Percentiles rank a stretch among this genome's conserved stretches.
phyloP scores from a whole-genome alignment of 306 rosid species.

The Cotoneaster glaucophyllus region DNA sequence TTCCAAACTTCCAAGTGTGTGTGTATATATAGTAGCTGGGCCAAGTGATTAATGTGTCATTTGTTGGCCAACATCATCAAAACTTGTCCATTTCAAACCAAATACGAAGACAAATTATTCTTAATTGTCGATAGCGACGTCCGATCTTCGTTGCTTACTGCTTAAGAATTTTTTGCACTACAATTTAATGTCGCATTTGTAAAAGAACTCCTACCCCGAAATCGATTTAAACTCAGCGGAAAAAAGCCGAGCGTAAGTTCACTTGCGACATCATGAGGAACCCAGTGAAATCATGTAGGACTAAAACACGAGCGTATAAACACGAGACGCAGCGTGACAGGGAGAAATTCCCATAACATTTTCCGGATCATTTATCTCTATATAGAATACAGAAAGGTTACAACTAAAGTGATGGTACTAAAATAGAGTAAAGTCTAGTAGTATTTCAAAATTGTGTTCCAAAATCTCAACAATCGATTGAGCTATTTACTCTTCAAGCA shows the following conservation, averaged over 20 bases:
- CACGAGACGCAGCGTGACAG: not conserved
- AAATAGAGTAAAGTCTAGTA: not conserved
- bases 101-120: not conserved
- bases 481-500: slow-evolving; percentile 21
- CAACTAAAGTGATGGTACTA: not conserved
- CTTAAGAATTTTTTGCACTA: too few relatives aligned
- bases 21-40: not conserved
- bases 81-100: not conserved
- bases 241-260: not conserved
- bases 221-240: not conserved
- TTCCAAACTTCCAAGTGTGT: slow-evolving; percentile 9
- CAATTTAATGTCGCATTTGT: not conserved
- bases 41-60: not conserved
- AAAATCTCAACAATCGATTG: not conserved
- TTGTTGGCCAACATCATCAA: not conserved
- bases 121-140: slow-evolving; percentile 7
- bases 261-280: not conserved
- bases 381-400: not conserved
- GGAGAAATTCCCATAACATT: not conserved
- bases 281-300: not conserved
- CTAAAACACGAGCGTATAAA: not conserved
- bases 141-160: not conserved
- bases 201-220: not conserved
- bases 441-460: not conserved
- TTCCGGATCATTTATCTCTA: not conserved